Conservation (phyloP, 192 early-diverging fungal species). For the Paraglomus brasilianum region DNA sequence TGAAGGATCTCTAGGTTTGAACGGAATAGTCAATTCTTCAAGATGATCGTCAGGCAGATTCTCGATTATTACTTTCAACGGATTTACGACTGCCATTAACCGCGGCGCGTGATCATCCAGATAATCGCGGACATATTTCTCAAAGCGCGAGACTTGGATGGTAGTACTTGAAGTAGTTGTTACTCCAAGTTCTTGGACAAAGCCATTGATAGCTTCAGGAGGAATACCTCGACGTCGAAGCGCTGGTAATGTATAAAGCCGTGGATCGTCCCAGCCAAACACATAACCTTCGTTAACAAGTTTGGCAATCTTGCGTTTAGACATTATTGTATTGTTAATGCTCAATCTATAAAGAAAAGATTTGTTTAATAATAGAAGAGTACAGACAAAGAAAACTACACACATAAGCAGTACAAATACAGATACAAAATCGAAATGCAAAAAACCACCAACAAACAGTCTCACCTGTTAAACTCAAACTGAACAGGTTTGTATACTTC, state of each 20-base stretch:
- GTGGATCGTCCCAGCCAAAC: constrained; percentile 93
- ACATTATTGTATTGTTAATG: constrained; percentile 92
- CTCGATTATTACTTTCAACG: constrained; percentile 83
- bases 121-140: constrained; percentile 93
- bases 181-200: constrained; percentile 93
- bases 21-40: constrained; percentile 80
- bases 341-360: constrained; percentile 50
- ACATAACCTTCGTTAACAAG: constrained; percentile 81
- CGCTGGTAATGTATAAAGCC: constrained; percentile 93
- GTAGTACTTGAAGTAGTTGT: constrained; percentile 74
- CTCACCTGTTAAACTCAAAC: constrained; percentile 92
- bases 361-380: too few species aligned
- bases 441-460: background rate
- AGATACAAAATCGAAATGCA: background rate
- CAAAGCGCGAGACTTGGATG: constrained; percentile 85
- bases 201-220: constrained; percentile 95
- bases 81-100: constrained; percentile 87
- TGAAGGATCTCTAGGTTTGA: constrained; percentile 83
- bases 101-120: constrained; percentile 91
- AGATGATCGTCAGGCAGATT: constrained; percentile 84
- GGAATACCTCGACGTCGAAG: constrained; percentile 97
- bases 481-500: constrained; percentile 99
- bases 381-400: too few species aligned
- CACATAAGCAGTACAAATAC: background rate
- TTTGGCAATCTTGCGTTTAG: constrained; percentile 96